Evolutionary conservation across 1,139 yeast genomes (phyloP), one percentile per base, ranked within the genome.

Genomic region (Debaryomycetaceae sp.): DNA sequence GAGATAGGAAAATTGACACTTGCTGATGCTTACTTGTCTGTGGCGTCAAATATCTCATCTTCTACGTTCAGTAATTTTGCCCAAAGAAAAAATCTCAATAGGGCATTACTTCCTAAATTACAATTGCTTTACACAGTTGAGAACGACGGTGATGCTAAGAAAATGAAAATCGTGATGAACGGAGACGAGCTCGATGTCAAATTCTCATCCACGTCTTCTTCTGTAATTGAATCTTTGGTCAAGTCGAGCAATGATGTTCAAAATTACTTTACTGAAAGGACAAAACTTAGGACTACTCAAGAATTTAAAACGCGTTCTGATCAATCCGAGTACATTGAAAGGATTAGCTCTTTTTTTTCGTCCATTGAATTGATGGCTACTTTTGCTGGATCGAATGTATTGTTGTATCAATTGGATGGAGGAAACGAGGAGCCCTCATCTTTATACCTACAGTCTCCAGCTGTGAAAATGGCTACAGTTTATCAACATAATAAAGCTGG

Each of bases 131-230:
- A 81, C 52, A 65, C 74, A 32, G 61, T 76, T 11, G 65, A 65
- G 16, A 61, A 58, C 16, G 51, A 48, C 0, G 61, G 56, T 0
- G 65, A 57, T 5, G 52, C 49, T 0, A 65, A 49, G 63, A 69
- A 53, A 41, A 78, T 53, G 70, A 66, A 56, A 52, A 73, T 49
- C 47, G 50, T 70, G 14, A 70, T 84, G 17, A 69, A 71, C 36
- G 94, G 94, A 16, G 91, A 83, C 49, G 78, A 75, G 41, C 59
- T 85, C 15, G 91, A 84, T 58, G 83, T 83, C 2, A 75, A 77
- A 45, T 71, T 81, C 41, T 62, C 81, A 36, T 74, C 86, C 0
- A 69, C 75, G 22, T 75, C 83, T 1, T 63, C 79, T 17, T 61
- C 59, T 2, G 59, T 78, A 4, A 48, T 78, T 18, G 83, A 80